Evolutionary conservation across 164 flowering plant genomes (phyloP).

Genomic region (Macadamia tetraphylla): DNA sequence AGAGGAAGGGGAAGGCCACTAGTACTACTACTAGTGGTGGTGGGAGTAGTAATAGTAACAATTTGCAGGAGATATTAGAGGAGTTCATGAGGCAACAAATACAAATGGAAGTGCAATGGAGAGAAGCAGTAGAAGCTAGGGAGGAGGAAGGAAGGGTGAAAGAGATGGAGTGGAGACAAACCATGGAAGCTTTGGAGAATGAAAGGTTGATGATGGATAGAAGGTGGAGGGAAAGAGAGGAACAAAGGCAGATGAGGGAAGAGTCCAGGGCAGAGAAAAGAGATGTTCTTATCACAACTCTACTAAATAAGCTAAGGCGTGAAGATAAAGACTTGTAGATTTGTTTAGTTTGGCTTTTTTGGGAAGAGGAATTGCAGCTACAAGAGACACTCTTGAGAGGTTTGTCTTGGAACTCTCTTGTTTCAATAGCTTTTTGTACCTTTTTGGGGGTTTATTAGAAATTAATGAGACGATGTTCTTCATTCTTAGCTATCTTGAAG

Average conservation of each 20-base stretch:
- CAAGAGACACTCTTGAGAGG: neutral
- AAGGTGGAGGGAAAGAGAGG: conserved; percentile 83
- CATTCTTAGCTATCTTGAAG: neutral
- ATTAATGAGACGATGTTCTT: neutral
- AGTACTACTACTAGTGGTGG: conserved; percentile 8
- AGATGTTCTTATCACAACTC: conserved; percentile 66
- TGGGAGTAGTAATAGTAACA: conserved; percentile 9
- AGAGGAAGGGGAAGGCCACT: conserved; percentile 20
- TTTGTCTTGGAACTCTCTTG: neutral
- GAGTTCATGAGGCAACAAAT: conserved; percentile 70
- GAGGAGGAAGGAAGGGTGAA: conserved; percentile 63
- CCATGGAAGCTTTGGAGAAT: conserved; percentile 69
- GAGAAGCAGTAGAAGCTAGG: conserved; percentile 50
- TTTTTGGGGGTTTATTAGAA: too few relatives aligned
- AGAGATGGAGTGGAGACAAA: conserved; percentile 79
- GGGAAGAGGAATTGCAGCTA: too few relatives aligned
- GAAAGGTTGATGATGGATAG: conserved; percentile 75
- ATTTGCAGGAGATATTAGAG: conserved; percentile 53
- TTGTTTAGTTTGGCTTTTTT: neutral
- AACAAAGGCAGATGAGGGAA: conserved; percentile 64
- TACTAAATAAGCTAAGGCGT: conserved; percentile 65
- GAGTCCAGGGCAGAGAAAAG: conserved; percentile 89
- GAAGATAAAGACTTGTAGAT: conserved; percentile 25
- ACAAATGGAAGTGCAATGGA: conserved; percentile 73
- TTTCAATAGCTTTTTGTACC: neutral